A percentile compares a stretch with the other conserved stretches of the same genome.
Evolutionary conservation across 805 yeast genomes (phyloP).

Genomic region (Barnettozyma vustinii): DNA sequence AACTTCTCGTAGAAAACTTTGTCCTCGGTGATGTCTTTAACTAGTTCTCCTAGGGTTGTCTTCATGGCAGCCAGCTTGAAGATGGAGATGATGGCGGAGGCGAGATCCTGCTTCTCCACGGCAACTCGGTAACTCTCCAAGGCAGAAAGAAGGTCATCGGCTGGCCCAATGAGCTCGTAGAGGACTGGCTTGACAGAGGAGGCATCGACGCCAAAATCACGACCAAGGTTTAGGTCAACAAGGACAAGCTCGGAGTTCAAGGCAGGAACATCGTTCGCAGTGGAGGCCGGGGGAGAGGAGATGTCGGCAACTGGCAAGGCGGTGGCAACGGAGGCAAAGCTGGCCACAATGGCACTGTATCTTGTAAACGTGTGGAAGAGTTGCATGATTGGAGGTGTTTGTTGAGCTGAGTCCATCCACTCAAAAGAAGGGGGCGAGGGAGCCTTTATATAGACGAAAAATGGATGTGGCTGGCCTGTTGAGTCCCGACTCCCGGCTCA

Average conservation of each 20-base stretch:
- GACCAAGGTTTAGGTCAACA: conserved; percentile 1
- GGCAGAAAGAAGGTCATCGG: neutral
- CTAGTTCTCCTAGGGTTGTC: neutral
- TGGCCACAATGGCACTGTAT: neutral
- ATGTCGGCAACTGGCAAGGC: neutral
- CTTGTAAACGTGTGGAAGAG: neutral
- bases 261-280: neutral
- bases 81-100: neutral
- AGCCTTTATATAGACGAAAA: neutral
- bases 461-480: neutral
- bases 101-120: neutral
- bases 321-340: neutral
- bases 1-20: conserved; percentile 1
- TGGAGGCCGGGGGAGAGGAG: neutral
- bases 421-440: neutral
- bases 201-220: neutral
- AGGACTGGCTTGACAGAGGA: neutral
- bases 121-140: neutral
- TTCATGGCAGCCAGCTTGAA: conserved; percentile 4
- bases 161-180: conserved; percentile 3
- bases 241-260: neutral
- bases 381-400: neutral
- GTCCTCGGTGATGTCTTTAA: conserved; percentile 1
- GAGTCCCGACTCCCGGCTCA: neutral
- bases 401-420: neutral